phyloP scores from a whole-genome alignment of 768 basidiomycete species.

The Psilocybe subaeruginosa region DNA sequence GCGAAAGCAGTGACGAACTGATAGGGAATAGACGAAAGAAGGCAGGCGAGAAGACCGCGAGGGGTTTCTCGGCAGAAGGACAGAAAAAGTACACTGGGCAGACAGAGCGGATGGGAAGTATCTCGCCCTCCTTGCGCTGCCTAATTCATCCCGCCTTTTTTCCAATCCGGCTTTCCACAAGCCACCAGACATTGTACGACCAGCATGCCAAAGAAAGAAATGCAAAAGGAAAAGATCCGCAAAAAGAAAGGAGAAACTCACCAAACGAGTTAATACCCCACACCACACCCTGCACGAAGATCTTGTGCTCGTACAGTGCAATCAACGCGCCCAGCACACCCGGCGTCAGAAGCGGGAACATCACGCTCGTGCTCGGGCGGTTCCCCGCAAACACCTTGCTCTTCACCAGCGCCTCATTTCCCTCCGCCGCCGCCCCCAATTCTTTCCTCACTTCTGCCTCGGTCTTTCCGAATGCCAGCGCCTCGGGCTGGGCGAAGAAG shows the following conservation, averaged over 20 bases:
- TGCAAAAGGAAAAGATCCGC: too few relatives aligned
- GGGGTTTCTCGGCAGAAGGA: too few relatives aligned
- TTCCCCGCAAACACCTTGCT: conserved; percentile 99
- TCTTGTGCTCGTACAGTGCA: conserved; percentile 97
- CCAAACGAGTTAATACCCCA: conserved; percentile 99
- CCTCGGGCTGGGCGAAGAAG: conserved; percentile 98
- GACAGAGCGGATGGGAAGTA: too few relatives aligned
- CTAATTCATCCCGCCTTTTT: too few relatives aligned
- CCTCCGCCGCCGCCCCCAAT: conserved; percentile 64
- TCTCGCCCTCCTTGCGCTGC: too few relatives aligned
- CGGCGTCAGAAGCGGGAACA: conserved; percentile 94
- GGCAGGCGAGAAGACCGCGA: too few relatives aligned
- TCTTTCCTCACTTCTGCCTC: conserved; percentile 84
- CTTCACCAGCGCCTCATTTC: conserved; percentile 87
- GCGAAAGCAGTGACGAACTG: too few relatives aligned
- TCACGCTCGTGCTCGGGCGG: conserved; percentile 92
- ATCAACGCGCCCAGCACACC: conserved; percentile 88
- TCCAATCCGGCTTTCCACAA: too few relatives aligned
- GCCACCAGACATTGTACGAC: too few relatives aligned
- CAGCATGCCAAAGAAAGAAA: too few relatives aligned
- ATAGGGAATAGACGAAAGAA: too few relatives aligned
- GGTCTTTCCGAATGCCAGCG: conserved; percentile 96
- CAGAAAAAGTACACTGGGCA: too few relatives aligned
- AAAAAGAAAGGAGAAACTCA: conserved; percentile 33
- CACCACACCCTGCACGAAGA: conserved; percentile 94